A percentile compares a stretch with the other conserved stretches of the same genome.
Conservation (phyloP, 768 basidiomycete species). For the Xerocomus potaroensis region DNA sequence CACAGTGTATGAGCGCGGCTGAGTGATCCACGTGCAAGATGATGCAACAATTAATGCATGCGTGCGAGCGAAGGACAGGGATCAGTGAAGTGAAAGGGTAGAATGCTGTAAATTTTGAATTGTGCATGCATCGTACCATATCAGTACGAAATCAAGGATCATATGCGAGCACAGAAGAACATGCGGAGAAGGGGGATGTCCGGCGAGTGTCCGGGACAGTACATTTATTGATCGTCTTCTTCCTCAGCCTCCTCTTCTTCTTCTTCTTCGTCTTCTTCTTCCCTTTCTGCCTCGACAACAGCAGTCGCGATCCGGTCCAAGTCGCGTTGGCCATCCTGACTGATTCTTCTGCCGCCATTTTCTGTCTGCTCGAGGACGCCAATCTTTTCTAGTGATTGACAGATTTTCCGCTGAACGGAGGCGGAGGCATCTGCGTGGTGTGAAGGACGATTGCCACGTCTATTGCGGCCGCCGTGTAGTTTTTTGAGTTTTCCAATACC, state of each 20-base stretch:
- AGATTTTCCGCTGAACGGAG: constrained; percentile 90
- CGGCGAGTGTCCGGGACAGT: constrained; percentile 9
- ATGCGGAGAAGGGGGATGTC: constrained; percentile 22
- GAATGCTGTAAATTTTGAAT: constrained; percentile 29
- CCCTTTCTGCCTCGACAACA: constrained; percentile 73
- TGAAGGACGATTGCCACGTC: constrained; percentile 94
- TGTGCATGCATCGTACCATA: constrained; percentile 43
- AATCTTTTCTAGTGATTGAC: constrained; percentile 98
- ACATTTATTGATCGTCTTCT: constrained; percentile 42
- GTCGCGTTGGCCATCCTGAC: constrained; percentile 95
- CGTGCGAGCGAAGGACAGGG: no score
- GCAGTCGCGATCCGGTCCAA: constrained; percentile 91
- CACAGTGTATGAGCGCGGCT: no score
- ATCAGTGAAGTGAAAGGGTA: constrained; percentile 11
- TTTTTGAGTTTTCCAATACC: constrained; percentile 92
- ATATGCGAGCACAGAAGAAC: constrained; percentile 20
- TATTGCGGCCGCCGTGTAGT: constrained; percentile 94
- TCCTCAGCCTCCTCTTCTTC: constrained; percentile 69
- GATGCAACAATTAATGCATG: no score
- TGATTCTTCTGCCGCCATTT: constrained; percentile 93
- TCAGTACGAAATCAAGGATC: constrained; percentile 17
- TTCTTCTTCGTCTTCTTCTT: constrained; percentile 71
- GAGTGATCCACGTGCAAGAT: no score
- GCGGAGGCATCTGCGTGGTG: constrained; percentile 87
- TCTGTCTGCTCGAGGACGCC: constrained; percentile 92